These are phyloP conservation scores for Biscogniauxia marginata DNA, from an alignment of 2,329 filamentous ascomycete species.

Conservation along the genomic window DNA sequence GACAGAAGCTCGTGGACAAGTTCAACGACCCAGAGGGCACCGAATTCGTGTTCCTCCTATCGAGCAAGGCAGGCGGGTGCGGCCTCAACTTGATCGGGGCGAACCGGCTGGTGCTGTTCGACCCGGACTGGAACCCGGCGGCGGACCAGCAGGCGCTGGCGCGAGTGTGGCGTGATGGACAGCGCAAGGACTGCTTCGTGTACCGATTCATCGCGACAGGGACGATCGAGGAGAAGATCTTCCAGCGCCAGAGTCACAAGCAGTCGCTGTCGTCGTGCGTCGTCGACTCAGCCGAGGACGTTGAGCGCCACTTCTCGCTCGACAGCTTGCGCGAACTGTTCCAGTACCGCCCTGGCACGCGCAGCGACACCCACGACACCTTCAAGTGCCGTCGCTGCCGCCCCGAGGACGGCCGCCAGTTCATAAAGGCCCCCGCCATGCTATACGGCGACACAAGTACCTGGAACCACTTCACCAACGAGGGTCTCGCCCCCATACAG, in stretches of 20 bases:
- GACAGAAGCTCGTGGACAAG: constrained; percentile 93
- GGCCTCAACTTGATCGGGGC: constrained; percentile 81
- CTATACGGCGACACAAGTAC: constrained; percentile 96
- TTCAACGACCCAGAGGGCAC: constrained; percentile 91
- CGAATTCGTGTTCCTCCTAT: constrained; percentile 95
- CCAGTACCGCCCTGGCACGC: constrained; percentile 82
- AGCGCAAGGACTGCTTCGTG: constrained; percentile 99
- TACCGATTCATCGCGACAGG: constrained; percentile 99
- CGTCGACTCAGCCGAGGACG: constrained; percentile 93
- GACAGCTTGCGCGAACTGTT: constrained; percentile 92
- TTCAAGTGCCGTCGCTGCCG: constrained; percentile 98
- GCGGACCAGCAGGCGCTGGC: constrained; percentile 96
- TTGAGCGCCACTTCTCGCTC: constrained; percentile 92
- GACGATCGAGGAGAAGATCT: constrained; percentile 98
- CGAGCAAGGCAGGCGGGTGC: constrained; percentile 94
- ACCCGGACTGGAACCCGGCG: constrained; percentile 97
- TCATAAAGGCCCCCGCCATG: constrained; percentile 89
- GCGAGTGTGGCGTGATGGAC: constrained; percentile 96
- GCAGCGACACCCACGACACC: constrained; percentile 93
- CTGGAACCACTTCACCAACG: constrained; percentile 98
- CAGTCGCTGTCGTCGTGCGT: constrained; percentile 95
- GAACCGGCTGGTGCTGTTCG: constrained; percentile 84
- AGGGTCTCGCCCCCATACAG: constrained; percentile 77
- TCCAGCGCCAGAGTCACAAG: constrained; percentile 97
- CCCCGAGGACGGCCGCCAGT: constrained; percentile 74